Evolutionary conservation across 2,329 filamentous ascomycete species (phyloP), one percentile per base, ranked within the genome.

Genomic region (Blastomyces percursus): DNA sequence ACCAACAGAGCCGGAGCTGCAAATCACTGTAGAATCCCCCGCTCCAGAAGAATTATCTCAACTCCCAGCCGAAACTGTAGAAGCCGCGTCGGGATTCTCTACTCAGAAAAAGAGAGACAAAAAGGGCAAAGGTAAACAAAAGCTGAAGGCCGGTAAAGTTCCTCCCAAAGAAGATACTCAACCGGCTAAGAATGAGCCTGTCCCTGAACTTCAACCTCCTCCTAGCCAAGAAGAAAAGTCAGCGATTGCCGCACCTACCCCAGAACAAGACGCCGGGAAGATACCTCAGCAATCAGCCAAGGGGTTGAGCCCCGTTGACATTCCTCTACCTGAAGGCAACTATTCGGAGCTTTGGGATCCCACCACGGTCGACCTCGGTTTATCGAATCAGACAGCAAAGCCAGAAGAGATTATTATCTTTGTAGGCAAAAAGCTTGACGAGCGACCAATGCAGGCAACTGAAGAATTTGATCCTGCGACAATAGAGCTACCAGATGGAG

Each of bases 191-290:
- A 46, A 2, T 48, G 55, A 30, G 2, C 3, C 48, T 60, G 16
- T 32, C 11, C 62, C 63, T 46, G 54, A 65, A 64, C 32, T 50
- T 46, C 65, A 56, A 48, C 51, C 67, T 64, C 64, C 66, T 62
- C 65, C 66, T 62, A 52, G 70, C 61, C 51, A 67, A 63, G 44
- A 63, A 61, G 50, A 65, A 32, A n/a, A 32, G 55, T 12, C 30
- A 64, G 21, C 2, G 21, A n/a, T 27, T 21, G 16, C 7, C 5
- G n/a, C 35, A 9, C 5, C 48, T 27, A 30, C 35, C 27, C 16
- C n/a, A 54, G 19, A 8, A 6, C 27, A 48, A 30, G 40, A 27
- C 40, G 30, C 8, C 19, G 40, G 42, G 4, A 9, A 30, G 9
- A 30, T 19, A 38, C 32, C 11, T 51, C 14, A 32, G 44, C 14